A percentile compares a stretch with the other conserved stretches of the same genome.
Evolutionary conservation across 148 eudicot genomes (phyloP).

Genomic region (Vaccinium darrowii): DNA sequence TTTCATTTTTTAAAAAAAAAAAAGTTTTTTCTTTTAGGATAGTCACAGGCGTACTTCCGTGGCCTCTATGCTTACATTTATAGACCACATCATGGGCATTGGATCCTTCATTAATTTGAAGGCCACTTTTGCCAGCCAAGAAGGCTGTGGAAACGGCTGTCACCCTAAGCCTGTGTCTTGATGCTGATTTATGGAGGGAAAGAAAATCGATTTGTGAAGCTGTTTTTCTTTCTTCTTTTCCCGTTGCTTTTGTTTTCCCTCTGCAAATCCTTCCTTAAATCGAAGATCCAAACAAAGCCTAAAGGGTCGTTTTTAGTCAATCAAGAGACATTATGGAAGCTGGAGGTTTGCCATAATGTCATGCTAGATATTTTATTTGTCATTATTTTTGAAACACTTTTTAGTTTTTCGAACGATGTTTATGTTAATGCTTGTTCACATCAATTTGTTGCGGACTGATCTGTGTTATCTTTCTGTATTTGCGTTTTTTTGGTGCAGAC

Average conservation of each 20-base stretch:
- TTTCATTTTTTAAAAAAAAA: background rate
- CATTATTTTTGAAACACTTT: background rate
- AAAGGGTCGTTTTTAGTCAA: background rate
- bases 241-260: background rate
- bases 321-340: background rate
- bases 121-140: background rate
- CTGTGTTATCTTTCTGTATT: background rate
- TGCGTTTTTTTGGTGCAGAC: conserved; percentile 54
- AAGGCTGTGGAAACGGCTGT: background rate
- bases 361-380: background rate
- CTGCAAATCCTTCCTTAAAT: background rate
- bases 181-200: background rate
- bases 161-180: background rate
- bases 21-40: background rate
- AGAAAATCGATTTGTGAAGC: background rate
- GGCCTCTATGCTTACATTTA: conserved; percentile 1
- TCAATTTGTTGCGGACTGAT: background rate
- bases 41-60: background rate
- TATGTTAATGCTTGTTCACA: background rate
- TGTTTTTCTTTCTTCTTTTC: background rate
- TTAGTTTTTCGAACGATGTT: background rate
- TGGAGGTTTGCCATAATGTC: background rate
- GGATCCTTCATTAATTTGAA: background rate
- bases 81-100: background rate
- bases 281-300: background rate